Base-by-base conservation (phyloP, 768 basidiomycete genomes). In the Lactarius quietus region DNA sequence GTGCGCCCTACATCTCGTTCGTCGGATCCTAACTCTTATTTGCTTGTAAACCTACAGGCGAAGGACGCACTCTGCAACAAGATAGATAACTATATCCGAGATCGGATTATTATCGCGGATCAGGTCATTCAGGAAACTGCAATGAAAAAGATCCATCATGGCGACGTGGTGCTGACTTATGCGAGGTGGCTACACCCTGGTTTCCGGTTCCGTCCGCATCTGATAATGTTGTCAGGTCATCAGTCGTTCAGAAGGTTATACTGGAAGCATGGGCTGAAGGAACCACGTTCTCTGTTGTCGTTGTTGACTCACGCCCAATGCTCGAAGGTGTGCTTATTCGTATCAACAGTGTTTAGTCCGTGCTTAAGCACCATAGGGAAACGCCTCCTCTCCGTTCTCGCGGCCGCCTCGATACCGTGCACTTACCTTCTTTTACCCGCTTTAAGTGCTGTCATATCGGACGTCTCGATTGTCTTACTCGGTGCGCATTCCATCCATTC, bases 401-500 rank as follows among this genome's bases (percentile, higher is more conserved):
- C 88, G 4, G 79, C 82, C 8, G 84, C 84, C 36, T 80, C 79
- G 17, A 90, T 99, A 52, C 87, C 89, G 4, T 94, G 91, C 74
- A 94, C 94, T 56, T 98, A 98, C 74, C 84, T 91, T 28, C 84
- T 98, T n/a, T 83, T 98, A 23, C 87, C 96, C 10, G 89, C 95
- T 0, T 79, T 95, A 38, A 84, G 89, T 3, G 86, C 90, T 7
- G 76, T 93, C 64, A 86, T 98, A 67, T 86, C 87, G 1, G 87
- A 92, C 68, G 88, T 91, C 7, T 88, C 90, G 12, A 90, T 87
- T 8, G 89, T 97, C 57, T 83, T 98, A 64, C 81, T 98, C 18
- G 97, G 97, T 29, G 94, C 95, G 2, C 94, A 98, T 70, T 93
- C 97, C 8, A 82, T 99, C 8, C 92, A 95, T 73, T 89, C 95